phyloP scores from a whole-genome alignment of 805 yeast species.

The Grigorovia jiainica region DNA sequence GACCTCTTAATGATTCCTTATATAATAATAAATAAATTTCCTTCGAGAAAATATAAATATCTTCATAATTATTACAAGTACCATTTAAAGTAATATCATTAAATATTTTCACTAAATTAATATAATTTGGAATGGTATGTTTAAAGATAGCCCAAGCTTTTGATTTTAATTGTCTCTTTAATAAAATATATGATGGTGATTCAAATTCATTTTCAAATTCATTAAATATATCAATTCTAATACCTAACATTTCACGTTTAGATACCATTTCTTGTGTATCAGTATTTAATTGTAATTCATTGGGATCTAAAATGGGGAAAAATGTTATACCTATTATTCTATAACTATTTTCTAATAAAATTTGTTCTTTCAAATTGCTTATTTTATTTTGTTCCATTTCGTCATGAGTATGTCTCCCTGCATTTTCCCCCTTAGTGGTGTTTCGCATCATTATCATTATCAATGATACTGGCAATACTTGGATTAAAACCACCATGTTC shows the following conservation, averaged over 20 bases:
- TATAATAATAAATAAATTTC: constrained; percentile 16
- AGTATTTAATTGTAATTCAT: constrained; percentile 14
- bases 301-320: constrained; percentile 32
- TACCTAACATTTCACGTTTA: constrained; percentile 25
- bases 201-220: constrained; percentile 22
- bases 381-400: background rate
- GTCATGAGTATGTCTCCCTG: constrained; percentile 2
- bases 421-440: constrained; percentile 24
- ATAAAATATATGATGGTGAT: constrained; percentile 29
- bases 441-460: constrained; percentile 19
- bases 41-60: constrained; percentile 22
- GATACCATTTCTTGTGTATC: constrained; percentile 9
- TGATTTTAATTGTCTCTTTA: constrained; percentile 22
- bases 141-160: constrained; percentile 29
- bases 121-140: constrained; percentile 30
- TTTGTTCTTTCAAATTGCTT: constrained; percentile 9
- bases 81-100: constrained; percentile 10
- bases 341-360: constrained; percentile 27
- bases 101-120: constrained; percentile 15
- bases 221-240: constrained; percentile 33
- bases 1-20: constrained; percentile 8
- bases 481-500: constrained; percentile 23
- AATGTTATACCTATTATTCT: constrained; percentile 33
- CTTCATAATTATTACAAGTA: constrained; percentile 7
- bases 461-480: constrained; percentile 14